Evolutionary conservation across 2,329 filamentous ascomycete species (phyloP).

Genomic region (Aureobasidium leucospermi): DNA sequence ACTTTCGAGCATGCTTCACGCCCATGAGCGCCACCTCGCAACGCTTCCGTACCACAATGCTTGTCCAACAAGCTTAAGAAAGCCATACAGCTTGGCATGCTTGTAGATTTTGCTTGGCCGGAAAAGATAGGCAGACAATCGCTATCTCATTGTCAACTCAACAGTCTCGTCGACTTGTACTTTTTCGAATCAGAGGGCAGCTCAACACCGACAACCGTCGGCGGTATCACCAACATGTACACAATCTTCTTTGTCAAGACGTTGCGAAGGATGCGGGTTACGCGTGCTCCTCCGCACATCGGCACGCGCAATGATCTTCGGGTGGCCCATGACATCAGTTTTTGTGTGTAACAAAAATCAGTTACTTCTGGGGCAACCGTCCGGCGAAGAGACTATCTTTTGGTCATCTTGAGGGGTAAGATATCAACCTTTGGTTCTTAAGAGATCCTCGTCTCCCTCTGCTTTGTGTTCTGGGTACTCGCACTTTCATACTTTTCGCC

Average conservation of each 20-base stretch:
- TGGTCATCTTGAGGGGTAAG: constrained; percentile 11
- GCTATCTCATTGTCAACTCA: background rate
- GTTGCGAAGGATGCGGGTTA: background rate
- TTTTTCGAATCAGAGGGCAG: background rate
- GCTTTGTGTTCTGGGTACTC: background rate
- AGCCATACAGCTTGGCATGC: constrained; percentile 5
- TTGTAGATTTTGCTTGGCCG: background rate
- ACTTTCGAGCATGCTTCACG: background rate
- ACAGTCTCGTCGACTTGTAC: background rate
- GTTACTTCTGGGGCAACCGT: constrained; percentile 6
- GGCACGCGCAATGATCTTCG: background rate
- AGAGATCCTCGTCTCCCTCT: background rate
- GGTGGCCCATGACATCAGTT: constrained; percentile 6
- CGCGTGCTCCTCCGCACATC: constrained; percentile 8
- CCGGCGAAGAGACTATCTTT: constrained; percentile 2
- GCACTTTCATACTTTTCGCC: background rate
- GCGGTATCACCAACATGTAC: background rate
- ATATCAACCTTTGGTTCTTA: background rate
- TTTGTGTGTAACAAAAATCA: constrained; percentile 5
- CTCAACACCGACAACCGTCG: background rate
- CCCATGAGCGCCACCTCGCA: background rate
- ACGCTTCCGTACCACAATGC: background rate
- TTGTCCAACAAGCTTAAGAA: background rate
- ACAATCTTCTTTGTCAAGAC: constrained; percentile 13
- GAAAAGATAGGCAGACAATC: background rate